Evolutionary conservation across 2,329 filamentous ascomycete species (phyloP).

Genomic region (Cladosporium sp.): DNA sequence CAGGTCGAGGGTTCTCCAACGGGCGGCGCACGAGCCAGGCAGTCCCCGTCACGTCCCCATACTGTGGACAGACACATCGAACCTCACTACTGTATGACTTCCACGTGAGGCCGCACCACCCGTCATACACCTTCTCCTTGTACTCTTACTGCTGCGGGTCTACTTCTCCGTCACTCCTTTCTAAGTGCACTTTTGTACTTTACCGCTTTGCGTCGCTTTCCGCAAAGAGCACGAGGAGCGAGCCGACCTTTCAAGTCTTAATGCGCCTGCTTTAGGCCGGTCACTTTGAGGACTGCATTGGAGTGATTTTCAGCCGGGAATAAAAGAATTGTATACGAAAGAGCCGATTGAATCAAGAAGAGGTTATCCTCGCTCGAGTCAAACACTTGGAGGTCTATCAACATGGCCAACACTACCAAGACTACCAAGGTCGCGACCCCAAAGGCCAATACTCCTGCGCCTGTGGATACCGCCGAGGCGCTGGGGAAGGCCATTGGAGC

Average conservation of each 20-base stretch:
- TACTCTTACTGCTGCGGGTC: neutral
- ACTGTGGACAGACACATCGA: too few relatives aligned
- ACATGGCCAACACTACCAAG: slow-evolving; percentile 55
- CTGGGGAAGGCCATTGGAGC: slow-evolving; percentile 59
- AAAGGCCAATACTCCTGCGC: slow-evolving; percentile 39
- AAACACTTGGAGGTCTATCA: neutral
- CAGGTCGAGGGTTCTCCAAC: neutral
- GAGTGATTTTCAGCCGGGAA: neutral
- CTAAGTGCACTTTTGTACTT: neutral
- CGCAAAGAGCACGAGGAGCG: slow-evolving; percentile 6
- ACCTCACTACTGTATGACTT: slow-evolving; percentile 1
- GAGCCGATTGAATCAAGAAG: too few relatives aligned
- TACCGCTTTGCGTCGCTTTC: slow-evolving; percentile 2
- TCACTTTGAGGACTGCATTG: neutral
- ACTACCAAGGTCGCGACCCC: slow-evolving; percentile 52
- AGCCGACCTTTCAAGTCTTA: neutral
- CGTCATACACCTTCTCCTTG: neutral
- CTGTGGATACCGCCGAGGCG: slow-evolving; percentile 44
- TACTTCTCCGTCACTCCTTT: slow-evolving; percentile 9
- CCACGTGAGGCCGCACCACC: neutral
- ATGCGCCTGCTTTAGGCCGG: neutral
- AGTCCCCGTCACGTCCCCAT: neutral
- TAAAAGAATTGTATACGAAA: neutral
- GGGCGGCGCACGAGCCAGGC: neutral
- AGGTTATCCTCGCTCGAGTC: too few relatives aligned